Percentiles rank a stretch among this genome's conserved stretches.
phyloP scores from a whole-genome alignment of 2,329 filamentous ascomycete species.

The Pestalotiopsis sp. region DNA sequence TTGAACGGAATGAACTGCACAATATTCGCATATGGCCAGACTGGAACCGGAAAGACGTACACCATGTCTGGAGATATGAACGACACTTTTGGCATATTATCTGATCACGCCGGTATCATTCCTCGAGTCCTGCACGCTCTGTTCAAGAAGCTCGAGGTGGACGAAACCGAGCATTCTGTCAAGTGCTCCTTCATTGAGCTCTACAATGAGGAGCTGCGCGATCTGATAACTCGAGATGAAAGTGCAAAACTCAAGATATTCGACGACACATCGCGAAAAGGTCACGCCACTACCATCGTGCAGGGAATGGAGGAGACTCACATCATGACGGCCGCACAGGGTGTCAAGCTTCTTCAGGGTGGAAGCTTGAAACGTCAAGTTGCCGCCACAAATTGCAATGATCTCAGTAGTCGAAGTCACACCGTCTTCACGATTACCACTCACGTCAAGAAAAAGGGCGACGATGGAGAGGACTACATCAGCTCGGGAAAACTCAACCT shows the following conservation, averaged over 20 bases:
- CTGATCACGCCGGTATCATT: conserved; percentile 92
- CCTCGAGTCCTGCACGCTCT: conserved; percentile 86
- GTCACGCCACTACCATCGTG: conserved; percentile 83
- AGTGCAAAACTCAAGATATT: conserved; percentile 89
- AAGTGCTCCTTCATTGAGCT: conserved; percentile 99
- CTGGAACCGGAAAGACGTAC: conserved; percentile 97
- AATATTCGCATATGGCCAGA: conserved; percentile 98
- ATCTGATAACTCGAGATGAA: conserved; percentile 83
- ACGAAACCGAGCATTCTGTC: conserved; percentile 82
- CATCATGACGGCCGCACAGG: conserved; percentile 81
- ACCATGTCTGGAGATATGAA: conserved; percentile 99
- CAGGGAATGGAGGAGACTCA: conserved; percentile 98
- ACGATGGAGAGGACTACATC: conserved; percentile 86
- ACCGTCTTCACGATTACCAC: conserved; percentile 97
- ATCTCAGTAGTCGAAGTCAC: conserved; percentile 94
- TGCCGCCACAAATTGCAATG: conserved; percentile 99
- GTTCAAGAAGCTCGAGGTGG: conserved; percentile 80
- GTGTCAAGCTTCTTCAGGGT: conserved; percentile 84
- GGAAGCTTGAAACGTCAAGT: conserved; percentile 95
- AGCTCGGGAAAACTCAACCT: conserved; percentile 93
- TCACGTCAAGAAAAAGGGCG: conserved; percentile 79
- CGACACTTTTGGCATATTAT: conserved; percentile 80
- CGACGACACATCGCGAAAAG: conserved; percentile 85
- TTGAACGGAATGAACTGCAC: conserved; percentile 95
- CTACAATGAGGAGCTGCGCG: conserved; percentile 96